These are phyloP conservation scores for Coniochaeta ligniaria DNA, from an alignment of 2,329 filamentous ascomycete species.

Conservation along the genomic window DNA sequence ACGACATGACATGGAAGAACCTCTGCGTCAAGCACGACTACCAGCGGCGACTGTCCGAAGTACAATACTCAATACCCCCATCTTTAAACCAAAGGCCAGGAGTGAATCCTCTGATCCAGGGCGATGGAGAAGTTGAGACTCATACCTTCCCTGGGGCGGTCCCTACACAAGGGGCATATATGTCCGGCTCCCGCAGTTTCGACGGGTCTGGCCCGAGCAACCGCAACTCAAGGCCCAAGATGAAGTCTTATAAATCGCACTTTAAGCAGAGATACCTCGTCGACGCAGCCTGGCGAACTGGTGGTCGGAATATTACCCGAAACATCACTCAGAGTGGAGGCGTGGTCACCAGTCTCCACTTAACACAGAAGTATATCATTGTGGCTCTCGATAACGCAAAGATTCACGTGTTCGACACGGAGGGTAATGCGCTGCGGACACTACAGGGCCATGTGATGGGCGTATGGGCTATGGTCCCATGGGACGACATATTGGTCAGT, in stretches of 20 bases:
- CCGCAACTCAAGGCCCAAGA: slow-evolving; percentile 46
- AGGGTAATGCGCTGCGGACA: slow-evolving; percentile 81
- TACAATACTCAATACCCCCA: slow-evolving; percentile 26
- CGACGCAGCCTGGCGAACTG: slow-evolving; percentile 91
- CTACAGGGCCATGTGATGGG: slow-evolving; percentile 97
- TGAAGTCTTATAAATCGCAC: slow-evolving; percentile 86
- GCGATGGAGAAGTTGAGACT: slow-evolving; percentile 21
- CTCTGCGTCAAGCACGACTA: slow-evolving; percentile 96
- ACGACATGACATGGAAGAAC: slow-evolving; percentile 98
- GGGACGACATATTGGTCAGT: slow-evolving; percentile 90
- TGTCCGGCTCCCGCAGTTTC: slow-evolving; percentile 42
- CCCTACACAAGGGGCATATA: slow-evolving; percentile 23
- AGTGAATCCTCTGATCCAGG: slow-evolving; percentile 24
- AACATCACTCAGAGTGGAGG: slow-evolving; percentile 96
- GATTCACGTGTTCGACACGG: slow-evolving; percentile 94
- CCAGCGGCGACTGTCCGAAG: slow-evolving; percentile 49
- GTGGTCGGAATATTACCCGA: slow-evolving; percentile 73
- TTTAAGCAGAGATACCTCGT: slow-evolving; percentile 98
- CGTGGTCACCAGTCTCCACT: slow-evolving; percentile 89
- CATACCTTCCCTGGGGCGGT: slow-evolving; percentile 39
- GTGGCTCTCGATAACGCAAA: slow-evolving; percentile 96
- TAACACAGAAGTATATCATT: slow-evolving; percentile 94
- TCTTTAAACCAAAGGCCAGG: slow-evolving; percentile 21
- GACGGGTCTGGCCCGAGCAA: slow-evolving; percentile 39
- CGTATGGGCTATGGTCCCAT: slow-evolving; percentile 99